Percentiles rank a stretch among this genome's conserved stretches.
Evolutionary conservation across 495 filamentous ascomycete genomes (phyloP).

Genomic region (Chaetomium cochliodes): DNA sequence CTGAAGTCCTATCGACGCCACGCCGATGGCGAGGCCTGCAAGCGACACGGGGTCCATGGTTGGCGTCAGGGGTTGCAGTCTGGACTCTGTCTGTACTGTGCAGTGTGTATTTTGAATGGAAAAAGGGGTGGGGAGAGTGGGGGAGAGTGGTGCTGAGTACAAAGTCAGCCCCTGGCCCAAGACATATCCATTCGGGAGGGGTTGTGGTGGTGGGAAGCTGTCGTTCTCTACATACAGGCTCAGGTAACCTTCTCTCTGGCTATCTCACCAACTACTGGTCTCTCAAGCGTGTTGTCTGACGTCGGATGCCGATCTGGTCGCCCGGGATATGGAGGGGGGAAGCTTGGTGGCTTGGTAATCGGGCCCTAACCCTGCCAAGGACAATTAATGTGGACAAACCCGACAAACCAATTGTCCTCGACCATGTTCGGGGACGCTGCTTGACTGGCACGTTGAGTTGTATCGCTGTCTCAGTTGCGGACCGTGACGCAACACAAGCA

Average conservation of each 20-base stretch:
- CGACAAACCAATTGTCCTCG: background rate
- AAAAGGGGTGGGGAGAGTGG: background rate
- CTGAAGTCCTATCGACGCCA: conserved; percentile 43
- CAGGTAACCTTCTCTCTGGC: background rate
- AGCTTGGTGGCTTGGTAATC: background rate
- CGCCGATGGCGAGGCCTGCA: conserved; percentile 43
- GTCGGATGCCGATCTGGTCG: background rate
- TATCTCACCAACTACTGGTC: background rate
- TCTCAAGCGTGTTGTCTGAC: background rate
- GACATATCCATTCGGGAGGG: background rate
- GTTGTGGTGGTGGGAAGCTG: background rate
- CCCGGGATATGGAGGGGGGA: background rate
- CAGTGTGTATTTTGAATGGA: background rate
- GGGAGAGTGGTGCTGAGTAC: background rate
- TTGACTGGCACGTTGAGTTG: too few species aligned
- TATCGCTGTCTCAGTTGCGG: too few species aligned
- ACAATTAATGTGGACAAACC: background rate
- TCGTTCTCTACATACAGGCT: background rate
- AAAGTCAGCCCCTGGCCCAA: background rate
- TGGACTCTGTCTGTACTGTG: background rate
- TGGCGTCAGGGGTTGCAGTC: background rate
- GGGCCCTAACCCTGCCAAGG: background rate
- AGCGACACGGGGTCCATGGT: conserved; percentile 44
- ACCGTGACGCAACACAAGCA: too few species aligned
- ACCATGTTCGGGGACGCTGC: background rate